A percentile compares a stretch with the other conserved stretches of the same genome.
phyloP scores from a whole-genome alignment of 352 stramenopile species.

The Thraustochytrium sp. region DNA sequence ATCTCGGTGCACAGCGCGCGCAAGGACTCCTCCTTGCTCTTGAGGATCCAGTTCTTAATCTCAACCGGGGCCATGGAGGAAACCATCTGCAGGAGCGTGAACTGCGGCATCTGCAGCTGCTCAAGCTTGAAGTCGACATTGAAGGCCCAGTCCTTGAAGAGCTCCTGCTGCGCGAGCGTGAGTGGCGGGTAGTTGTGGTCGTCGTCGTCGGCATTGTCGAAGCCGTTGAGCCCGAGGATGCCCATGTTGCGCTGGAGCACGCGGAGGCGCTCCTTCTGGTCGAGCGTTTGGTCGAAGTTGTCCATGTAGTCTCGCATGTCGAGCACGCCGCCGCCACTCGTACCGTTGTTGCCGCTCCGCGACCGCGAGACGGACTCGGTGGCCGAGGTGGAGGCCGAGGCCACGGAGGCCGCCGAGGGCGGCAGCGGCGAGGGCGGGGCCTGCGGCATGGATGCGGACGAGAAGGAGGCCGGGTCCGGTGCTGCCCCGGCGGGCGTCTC shows the following conservation, averaged over 20 bases:
- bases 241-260: constrained; percentile 40
- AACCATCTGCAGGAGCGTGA: constrained; percentile 33
- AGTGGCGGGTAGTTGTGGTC: not conserved
- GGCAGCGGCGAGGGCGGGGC: too few species aligned
- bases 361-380: too few species aligned
- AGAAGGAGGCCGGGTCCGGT: not conserved
- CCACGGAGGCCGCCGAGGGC: not conserved
- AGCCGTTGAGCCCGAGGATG: constrained; percentile 29
- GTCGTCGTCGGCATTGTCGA: not conserved
- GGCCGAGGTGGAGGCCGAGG: not conserved
- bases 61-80: constrained; percentile 5
- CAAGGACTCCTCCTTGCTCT: not conserved
- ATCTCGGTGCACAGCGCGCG: constrained; percentile 29
- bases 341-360: not conserved
- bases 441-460: not conserved
- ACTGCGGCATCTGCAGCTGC: constrained; percentile 23
- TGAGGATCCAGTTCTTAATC: constrained; percentile 30
- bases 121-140: constrained; percentile 43
- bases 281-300: constrained; percentile 31
- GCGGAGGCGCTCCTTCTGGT: constrained; percentile 2
- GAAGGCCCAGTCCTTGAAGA: constrained; percentile 35
- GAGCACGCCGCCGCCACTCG: not conserved
- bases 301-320: constrained; percentile 8
- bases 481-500: not conserved
- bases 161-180: constrained; percentile 20